phyloP scores from a whole-genome alignment of 2,329 filamentous ascomycete species.

The Diaporthe caulivora region DNA sequence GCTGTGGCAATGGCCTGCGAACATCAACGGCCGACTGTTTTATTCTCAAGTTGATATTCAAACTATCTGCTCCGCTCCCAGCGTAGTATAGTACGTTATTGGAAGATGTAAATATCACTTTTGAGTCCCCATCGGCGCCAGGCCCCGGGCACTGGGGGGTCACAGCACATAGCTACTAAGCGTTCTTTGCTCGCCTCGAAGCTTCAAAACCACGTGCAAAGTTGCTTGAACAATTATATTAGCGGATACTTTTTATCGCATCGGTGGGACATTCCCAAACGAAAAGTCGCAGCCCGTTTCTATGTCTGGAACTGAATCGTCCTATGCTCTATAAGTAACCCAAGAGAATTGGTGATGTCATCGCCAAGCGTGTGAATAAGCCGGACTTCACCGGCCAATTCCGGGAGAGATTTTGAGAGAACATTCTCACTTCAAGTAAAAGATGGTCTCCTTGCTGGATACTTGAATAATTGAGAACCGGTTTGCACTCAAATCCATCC shows the following conservation, averaged over 20 bases:
- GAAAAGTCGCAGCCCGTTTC: too few relatives aligned
- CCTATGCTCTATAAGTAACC: neutral
- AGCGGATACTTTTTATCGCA: too few relatives aligned
- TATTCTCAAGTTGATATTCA: neutral
- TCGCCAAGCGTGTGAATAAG: neutral
- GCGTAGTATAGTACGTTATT: too few relatives aligned
- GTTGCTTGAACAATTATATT: too few relatives aligned
- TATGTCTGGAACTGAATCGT: too few relatives aligned
- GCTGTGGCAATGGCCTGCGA: neutral
- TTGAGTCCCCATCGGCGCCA: neutral
- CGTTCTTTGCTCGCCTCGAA: too few relatives aligned
- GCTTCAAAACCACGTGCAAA: too few relatives aligned
- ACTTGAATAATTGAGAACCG: neutral
- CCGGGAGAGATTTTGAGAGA: neutral
- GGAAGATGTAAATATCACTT: neutral
- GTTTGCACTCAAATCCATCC: neutral
- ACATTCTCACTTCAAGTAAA: neutral
- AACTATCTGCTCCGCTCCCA: neutral
- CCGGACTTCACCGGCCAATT: neutral
- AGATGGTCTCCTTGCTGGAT: neutral
- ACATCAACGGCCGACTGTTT: neutral
- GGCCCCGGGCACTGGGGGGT: too few relatives aligned
- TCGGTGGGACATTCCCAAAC: too few relatives aligned
- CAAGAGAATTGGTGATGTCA: neutral
- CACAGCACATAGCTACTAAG: too few relatives aligned